Evolutionary conservation across 805 yeast genomes (phyloP).

Genomic region (Hanseniaspora meyeri): DNA sequence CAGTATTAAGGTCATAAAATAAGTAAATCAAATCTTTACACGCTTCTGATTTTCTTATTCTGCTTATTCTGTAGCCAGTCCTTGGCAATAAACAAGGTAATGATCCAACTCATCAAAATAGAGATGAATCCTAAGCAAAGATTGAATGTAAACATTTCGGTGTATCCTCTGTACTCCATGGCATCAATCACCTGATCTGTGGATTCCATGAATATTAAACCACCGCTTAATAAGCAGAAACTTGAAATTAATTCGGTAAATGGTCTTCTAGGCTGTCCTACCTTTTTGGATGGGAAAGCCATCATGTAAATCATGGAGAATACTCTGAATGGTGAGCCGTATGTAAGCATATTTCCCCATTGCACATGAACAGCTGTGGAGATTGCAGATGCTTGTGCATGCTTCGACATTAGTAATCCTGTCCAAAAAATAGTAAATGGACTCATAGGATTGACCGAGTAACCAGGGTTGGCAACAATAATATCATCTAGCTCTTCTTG

Average conservation of each 20-base stretch:
- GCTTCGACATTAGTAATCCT: slow-evolving; percentile 89
- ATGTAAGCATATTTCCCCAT: slow-evolving; percentile 83
- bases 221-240: slow-evolving; percentile 77
- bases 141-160: slow-evolving; percentile 84
- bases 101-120: slow-evolving; percentile 79
- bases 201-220: slow-evolving; percentile 81
- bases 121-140: slow-evolving; percentile 69
- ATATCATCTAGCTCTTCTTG: slow-evolving; percentile 15
- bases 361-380: slow-evolving; percentile 76
- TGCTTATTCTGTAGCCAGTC: slow-evolving; percentile 32
- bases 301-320: slow-evolving; percentile 44
- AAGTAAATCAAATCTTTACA: too few species aligned
- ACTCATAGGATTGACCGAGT: slow-evolving; percentile 89
- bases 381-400: slow-evolving; percentile 66
- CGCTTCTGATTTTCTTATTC: background rate
- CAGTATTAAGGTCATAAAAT: too few species aligned
- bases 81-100: slow-evolving; percentile 53
- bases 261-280: slow-evolving; percentile 39
- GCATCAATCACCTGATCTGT: slow-evolving; percentile 77
- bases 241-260: slow-evolving; percentile 72
- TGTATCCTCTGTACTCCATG: slow-evolving; percentile 68
- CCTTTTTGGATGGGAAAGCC: slow-evolving; percentile 23
- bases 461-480: slow-evolving; percentile 50
- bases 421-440: slow-evolving; percentile 91
- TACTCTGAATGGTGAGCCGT: slow-evolving; percentile 68